These are phyloP conservation scores for Pythium aristosporum DNA, from an alignment of 352 stramenopile genomes.

Conservation along the genomic window DNA sequence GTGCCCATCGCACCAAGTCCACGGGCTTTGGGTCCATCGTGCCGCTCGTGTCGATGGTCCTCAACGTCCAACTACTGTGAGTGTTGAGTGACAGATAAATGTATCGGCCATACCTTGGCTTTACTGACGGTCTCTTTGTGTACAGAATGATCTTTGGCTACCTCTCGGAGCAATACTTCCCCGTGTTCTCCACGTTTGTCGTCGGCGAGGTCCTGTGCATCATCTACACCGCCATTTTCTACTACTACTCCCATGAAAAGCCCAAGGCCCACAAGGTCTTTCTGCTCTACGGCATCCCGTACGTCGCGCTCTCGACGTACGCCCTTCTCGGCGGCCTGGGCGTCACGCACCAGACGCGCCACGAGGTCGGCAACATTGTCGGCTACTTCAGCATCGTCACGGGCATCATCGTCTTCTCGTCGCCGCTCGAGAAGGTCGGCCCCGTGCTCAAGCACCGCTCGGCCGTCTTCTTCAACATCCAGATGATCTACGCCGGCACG, in stretches of 20 bases:
- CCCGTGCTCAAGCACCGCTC: constrained; percentile 49
- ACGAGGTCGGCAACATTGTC: constrained; percentile 32
- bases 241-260: constrained; percentile 40
- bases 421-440: constrained; percentile 51
- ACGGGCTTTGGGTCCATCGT: constrained; percentile 31
- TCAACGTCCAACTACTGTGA: constrained; percentile 39
- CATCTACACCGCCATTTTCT: constrained; percentile 50
- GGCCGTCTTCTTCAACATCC: constrained; percentile 48
- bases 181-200: constrained; percentile 45
- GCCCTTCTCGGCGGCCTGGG: constrained; percentile 35
- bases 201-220: constrained; percentile 39
- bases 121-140: not conserved
- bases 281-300: constrained; percentile 19
- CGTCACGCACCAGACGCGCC: constrained; percentile 33
- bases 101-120: not conserved
- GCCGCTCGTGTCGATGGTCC: constrained; percentile 36
- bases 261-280: constrained; percentile 41
- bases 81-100: not conserved
- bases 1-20: constrained; percentile 33
- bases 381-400: constrained; percentile 44
- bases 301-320: constrained; percentile 41
- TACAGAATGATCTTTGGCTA: constrained; percentile 43
- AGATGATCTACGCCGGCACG: constrained; percentile 47
- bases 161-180: constrained; percentile 42
- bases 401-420: constrained; percentile 51